Conservation (phyloP, 164 flowering plant genomes). For the Tetrastigma voinierianum region DNA sequence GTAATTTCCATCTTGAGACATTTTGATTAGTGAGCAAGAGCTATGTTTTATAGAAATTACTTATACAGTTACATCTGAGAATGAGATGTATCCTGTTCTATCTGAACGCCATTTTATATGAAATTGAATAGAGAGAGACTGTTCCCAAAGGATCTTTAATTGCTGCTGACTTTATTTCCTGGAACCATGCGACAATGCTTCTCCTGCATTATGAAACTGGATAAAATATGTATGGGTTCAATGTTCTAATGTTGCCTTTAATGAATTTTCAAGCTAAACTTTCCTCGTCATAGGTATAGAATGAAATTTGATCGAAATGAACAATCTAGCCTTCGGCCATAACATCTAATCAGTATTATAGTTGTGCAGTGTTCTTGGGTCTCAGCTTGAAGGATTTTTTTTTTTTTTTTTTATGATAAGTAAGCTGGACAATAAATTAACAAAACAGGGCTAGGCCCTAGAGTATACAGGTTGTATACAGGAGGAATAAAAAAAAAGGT, state of each 20-base stretch:
- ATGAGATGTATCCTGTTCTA: neutral
- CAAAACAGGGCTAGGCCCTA: too few relatives aligned
- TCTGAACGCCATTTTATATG: conserved; percentile 2
- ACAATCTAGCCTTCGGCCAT: neutral
- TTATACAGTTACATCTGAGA: neutral
- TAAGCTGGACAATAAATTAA: too few relatives aligned
- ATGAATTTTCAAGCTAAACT: neutral
- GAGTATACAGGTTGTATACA: too few relatives aligned
- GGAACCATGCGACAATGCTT: neutral
- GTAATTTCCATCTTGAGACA: conserved; percentile 30
- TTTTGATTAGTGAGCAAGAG: neutral
- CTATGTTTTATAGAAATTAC: neutral
- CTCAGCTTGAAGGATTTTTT: neutral
- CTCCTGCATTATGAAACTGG: neutral
- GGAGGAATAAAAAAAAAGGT: too few relatives aligned
- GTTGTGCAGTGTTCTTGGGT: neutral
- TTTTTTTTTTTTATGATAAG: too few relatives aligned
- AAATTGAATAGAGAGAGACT: neutral
- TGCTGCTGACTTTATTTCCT: neutral
- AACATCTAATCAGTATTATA: neutral
- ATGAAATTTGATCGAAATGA: neutral
- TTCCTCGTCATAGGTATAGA: neutral
- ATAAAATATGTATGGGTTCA: neutral
- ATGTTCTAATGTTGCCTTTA: neutral
- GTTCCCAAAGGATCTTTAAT: neutral